These are phyloP conservation scores for Rhodotorula graminis DNA, from an alignment of 768 basidiomycete species.

Conservation along the genomic window DNA sequence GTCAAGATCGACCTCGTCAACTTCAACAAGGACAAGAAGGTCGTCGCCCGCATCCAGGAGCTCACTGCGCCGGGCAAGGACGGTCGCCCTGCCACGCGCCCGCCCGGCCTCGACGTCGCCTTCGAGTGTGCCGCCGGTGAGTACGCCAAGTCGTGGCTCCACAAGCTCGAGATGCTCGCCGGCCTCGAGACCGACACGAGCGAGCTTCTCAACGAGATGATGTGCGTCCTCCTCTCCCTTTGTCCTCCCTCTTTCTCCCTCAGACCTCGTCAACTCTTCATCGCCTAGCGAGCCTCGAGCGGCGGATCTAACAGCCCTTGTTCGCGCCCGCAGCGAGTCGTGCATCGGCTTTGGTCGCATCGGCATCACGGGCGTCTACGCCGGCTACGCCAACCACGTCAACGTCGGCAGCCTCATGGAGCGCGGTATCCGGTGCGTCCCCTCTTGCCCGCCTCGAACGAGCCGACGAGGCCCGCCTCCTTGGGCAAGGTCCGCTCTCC, in stretches of 20 bases:
- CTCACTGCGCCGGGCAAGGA: slow-evolving; percentile 41
- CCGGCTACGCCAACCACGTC: slow-evolving; percentile 59
- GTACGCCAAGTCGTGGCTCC: slow-evolving; percentile 42
- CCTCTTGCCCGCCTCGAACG: too few relatives aligned
- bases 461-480: too few relatives aligned
- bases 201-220: slow-evolving; percentile 49
- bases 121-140: slow-evolving; percentile 53
- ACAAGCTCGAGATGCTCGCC: slow-evolving; percentile 48
- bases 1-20: slow-evolving; percentile 59
- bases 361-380: slow-evolving; percentile 66
- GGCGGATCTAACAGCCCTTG: too few relatives aligned
- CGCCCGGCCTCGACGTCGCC: slow-evolving; percentile 62
- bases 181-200: slow-evolving; percentile 50
- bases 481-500: too few relatives aligned
- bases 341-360: slow-evolving; percentile 50
- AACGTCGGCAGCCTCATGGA: slow-evolving; percentile 68
- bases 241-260: too few relatives aligned
- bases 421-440: slow-evolving; percentile 47
- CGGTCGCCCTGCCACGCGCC: slow-evolving; percentile 46
- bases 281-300: neutral
- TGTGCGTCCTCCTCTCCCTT: slow-evolving; percentile 6
- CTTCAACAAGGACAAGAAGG: slow-evolving; percentile 54
- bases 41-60: slow-evolving; percentile 59
- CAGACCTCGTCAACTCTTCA: neutral
- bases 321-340: neutral